Evolutionary conservation across 306 rosid species (phyloP), one percentile per base, ranked within the genome.

Genomic region (Cucurbita maxima): DNA sequence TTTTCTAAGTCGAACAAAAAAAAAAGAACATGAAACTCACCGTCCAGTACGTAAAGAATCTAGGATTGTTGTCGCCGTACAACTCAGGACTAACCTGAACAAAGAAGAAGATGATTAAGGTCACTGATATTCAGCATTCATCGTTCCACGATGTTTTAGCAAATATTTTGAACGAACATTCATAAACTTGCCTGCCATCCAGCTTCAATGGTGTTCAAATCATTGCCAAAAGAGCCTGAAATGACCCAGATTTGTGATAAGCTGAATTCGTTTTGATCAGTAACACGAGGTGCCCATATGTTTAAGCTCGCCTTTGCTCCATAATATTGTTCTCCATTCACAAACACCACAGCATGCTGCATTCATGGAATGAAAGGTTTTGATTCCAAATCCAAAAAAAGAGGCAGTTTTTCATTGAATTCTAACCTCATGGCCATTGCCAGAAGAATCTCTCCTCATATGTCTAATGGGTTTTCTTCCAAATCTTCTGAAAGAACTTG

Each of bases 311-410:
- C 89, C 82, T 86, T 88, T 75, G 95, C 95, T 78, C 91, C 95
- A 66, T 80, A 88, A 41, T 86, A 88, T 80, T 86, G 91, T 10
- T 89, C 88, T 72, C 99, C 97, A 81, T 81, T 89, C 58, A 95
- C 97, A 91, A 86, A 95, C 76, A 97, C 96, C 64, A 95, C 99
- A 53, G 99, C 99, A 85, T 95, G 99, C 99, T 91, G 92, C 0
- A 2, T 30, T 30, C 34, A 30, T 30, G 34, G 0, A 30, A 30
- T 2, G 34, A 30, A 3, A 30, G 34, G 34, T 30, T 30, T 30
- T 30, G 34, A 30, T 30, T 30, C 34, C 34, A 30, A 30, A 30
- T 30, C 34, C 34, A 30, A 30, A 30, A 30, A 30, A 30, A 30
- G 34, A 30, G 34, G 34, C 34, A 30, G 34, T 30, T 30, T 30